These are phyloP conservation scores for Gigaspora rosea DNA, from an alignment of 192 early-diverging fungal genomes.

Conservation along the genomic window DNA sequence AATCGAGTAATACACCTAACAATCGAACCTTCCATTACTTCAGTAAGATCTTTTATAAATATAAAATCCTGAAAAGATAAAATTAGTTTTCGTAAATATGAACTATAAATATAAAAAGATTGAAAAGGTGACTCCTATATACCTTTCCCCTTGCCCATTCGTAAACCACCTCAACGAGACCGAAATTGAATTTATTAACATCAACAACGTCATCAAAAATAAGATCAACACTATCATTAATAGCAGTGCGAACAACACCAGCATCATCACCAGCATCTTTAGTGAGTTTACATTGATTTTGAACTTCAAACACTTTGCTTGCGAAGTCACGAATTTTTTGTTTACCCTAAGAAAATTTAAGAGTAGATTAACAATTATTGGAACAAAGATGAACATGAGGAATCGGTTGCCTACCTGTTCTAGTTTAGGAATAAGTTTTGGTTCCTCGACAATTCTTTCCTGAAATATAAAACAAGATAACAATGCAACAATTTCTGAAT, in stretches of 20 bases:
- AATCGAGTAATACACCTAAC: slow-evolving; percentile 92
- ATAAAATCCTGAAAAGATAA: slow-evolving; percentile 58
- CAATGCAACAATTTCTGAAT: slow-evolving; percentile 91
- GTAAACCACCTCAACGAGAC: slow-evolving; percentile 94
- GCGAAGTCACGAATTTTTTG: slow-evolving; percentile 72
- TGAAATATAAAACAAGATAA: slow-evolving; percentile 95
- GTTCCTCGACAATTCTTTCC: slow-evolving; percentile 76
- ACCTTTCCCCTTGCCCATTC: slow-evolving; percentile 94
- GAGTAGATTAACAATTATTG: neutral
- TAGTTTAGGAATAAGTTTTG: slow-evolving; percentile 66
- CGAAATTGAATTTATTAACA: slow-evolving; percentile 65
- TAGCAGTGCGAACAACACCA: neutral
- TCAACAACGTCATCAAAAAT: slow-evolving; percentile 10
- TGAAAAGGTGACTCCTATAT: slow-evolving; percentile 1
- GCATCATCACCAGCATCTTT: slow-evolving; percentile 21
- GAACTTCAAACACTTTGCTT: slow-evolving; percentile 67
- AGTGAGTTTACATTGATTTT: slow-evolving; percentile 69
- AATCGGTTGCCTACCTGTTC: slow-evolving; percentile 30
- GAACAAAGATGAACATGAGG: neutral
- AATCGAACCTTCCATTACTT: slow-evolving; percentile 92
- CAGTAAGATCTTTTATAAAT: slow-evolving; percentile 88
- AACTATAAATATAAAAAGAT: neutral
- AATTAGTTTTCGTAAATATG: neutral
- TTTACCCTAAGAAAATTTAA: slow-evolving; percentile 45
- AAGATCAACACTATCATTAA: neutral